A percentile compares a stretch with the other conserved stretches of the same genome.
Conservation (phyloP, 2,329 filamentous ascomycete species). For the Colletotrichum destructivum region DNA sequence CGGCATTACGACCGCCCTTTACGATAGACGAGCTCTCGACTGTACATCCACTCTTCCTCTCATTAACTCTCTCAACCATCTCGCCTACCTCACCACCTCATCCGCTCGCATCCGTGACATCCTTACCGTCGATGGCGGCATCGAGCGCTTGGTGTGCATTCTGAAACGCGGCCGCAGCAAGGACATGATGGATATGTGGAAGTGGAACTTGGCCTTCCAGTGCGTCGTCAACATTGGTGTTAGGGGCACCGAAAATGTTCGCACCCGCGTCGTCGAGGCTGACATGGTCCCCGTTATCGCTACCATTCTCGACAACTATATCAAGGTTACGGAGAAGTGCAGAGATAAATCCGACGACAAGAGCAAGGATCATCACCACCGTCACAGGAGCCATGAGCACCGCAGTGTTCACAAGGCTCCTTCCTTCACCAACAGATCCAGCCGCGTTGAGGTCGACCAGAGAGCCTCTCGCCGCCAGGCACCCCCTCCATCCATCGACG, state of each 20-base stretch:
- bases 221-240: conserved; percentile 99
- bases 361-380: conserved; percentile 72
- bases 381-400: conserved; percentile 66
- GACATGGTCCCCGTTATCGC: conserved; percentile 99
- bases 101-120: conserved; percentile 98
- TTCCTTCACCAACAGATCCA: conserved; percentile 68
- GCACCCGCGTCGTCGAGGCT: conserved; percentile 95
- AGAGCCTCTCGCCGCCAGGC: conserved; percentile 81
- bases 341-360: conserved; percentile 91
- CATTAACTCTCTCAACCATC: conserved; percentile 99
- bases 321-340: conserved; percentile 94
- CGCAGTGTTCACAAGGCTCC: conserved; percentile 64
- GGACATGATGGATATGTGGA: conserved; percentile 99
- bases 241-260: conserved; percentile 91
- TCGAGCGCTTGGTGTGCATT: conserved; percentile 96
- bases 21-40: conserved; percentile 96
- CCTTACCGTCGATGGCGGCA: conserved; percentile 97
- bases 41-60: conserved; percentile 97
- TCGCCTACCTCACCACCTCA: conserved; percentile 97
- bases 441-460: conserved; percentile 70
- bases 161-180: conserved; percentile 97
- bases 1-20: conserved; percentile 97
- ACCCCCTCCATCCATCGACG: conserved; percentile 80
- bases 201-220: conserved; percentile 99
- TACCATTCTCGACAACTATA: conserved; percentile 98